Evolutionary conservation across 495 filamentous ascomycete species (phyloP).

Genomic region (Neohortaea acidophila): DNA sequence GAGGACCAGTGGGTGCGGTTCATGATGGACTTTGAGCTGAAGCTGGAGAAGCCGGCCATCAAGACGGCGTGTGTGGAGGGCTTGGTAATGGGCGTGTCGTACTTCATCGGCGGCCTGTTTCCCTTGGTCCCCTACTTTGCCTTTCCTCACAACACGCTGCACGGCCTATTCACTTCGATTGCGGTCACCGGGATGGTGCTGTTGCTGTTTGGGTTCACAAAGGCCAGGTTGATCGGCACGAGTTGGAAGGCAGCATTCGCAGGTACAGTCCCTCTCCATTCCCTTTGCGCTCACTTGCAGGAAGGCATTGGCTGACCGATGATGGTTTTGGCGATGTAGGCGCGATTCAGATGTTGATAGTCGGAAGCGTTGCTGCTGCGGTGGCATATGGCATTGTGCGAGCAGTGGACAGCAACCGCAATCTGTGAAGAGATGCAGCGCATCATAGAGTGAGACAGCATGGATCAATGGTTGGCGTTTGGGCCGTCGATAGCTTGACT

Average conservation of each 20-base stretch:
- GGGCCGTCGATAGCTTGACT: too few species aligned
- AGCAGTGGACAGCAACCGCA: background rate
- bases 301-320: too few species aligned
- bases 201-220: constrained; percentile 38
- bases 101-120: constrained; percentile 41
- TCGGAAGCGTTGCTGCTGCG: background rate
- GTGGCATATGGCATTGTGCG: background rate
- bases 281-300: too few species aligned
- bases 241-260: background rate
- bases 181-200: constrained; percentile 37
- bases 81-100: constrained; percentile 36
- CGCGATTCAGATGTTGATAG: background rate
- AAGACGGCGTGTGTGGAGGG: constrained; percentile 34
- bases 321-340: background rate
- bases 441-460: too few species aligned
- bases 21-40: constrained; percentile 41
- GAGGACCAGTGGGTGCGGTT: constrained; percentile 35
- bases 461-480: too few species aligned
- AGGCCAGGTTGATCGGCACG: constrained; percentile 22
- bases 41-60: constrained; percentile 30
- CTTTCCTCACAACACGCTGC: constrained; percentile 25
- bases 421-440: too few species aligned
- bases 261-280: too few species aligned
- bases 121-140: constrained; percentile 45
- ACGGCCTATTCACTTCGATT: constrained; percentile 36